Base-by-base conservation (phyloP, 2,329 filamentous ascomycete species). In the Leptographium galeiforme region DNA sequence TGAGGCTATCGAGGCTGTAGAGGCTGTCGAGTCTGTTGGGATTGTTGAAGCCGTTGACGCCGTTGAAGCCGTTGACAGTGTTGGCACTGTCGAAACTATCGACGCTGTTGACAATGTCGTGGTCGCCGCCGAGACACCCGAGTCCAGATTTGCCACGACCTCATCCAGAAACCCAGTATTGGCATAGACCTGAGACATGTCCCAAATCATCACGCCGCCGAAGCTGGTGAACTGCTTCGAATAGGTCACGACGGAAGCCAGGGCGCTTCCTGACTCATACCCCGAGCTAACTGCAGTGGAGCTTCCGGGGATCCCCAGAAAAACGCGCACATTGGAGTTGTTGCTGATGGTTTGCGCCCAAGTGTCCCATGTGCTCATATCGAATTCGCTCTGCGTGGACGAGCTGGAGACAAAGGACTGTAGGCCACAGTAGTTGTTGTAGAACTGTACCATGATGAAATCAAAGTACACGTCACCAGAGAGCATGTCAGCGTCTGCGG, bases 181-280 rank as follows among this genome's bases (percentile, higher is more conserved):
- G n/a, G 67, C 66, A 57, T 74, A 81, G 2, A 77, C 71, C 67
- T 83, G 79, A 34, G 71, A 77, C 66, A 77, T 77, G 64, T 86
- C 82, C 82, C 81, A 85, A 68, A 84, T 72, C 82, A 85, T 84
- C 33, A 82, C 73, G 34, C 82, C 82, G 8, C 81, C 82, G 60
- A 85, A 85, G 64, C 74, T 82, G 4, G 68, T 64, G 61, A 75
- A 85, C 43, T 66, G 63, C 65, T 75, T 74, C 46, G 67, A 71
- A 60, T 78, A 83, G 38, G 70, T 54, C 57, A 85, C 72, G 36
- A 81, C 70, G 6, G 67, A 61, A 19, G 63, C 66, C 41, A 85
- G 68, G 25, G 70, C 63, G n/a, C 60, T 59, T 2, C 72, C 72
- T 8, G 66, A 60, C 13, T 73, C 61, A 62, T 84, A 86, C 2